Evolutionary conservation across 2,329 filamentous ascomycete species (phyloP).

Genomic region (Thielaviopsis euricoi): DNA sequence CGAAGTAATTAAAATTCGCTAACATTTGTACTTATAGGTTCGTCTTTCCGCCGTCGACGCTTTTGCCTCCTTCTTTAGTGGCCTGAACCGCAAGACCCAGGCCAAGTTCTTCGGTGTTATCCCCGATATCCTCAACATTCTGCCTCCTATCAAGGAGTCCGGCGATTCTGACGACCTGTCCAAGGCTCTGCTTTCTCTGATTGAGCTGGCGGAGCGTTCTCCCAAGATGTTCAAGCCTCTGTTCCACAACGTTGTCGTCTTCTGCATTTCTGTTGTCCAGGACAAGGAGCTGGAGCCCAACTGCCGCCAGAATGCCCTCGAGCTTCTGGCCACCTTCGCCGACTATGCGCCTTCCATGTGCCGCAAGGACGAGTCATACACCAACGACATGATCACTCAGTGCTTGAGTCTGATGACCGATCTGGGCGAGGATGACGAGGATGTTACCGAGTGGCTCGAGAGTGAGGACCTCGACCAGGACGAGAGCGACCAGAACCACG

Average conservation of each 20-base stretch:
- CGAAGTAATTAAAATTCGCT: not conserved
- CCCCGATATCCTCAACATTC: conserved; percentile 81
- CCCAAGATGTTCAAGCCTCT: conserved; percentile 94
- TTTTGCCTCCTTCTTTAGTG: conserved; percentile 90
- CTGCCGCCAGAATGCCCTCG: conserved; percentile 83
- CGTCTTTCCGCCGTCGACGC: conserved; percentile 90
- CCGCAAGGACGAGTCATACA: conserved; percentile 83
- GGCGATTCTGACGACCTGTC: conserved; percentile 83
- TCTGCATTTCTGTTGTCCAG: conserved; percentile 83
- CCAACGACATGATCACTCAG: conserved; percentile 93
- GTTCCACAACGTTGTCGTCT: conserved; percentile 86
- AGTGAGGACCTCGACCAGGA: conserved; percentile 91
- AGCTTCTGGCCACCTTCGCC: conserved; percentile 95
- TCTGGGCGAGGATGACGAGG: conserved; percentile 83
- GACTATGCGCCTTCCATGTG: conserved; percentile 91
- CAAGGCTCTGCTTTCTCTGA: conserved; percentile 75
- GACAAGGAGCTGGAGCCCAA: conserved; percentile 89
- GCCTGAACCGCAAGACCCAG: conserved; percentile 73
- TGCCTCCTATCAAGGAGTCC: conserved; percentile 84
- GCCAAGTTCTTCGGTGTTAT: conserved; percentile 75
- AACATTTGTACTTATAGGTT: conserved; percentile 35
- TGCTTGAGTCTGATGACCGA: conserved; percentile 97
- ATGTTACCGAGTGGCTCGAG: conserved; percentile 82
- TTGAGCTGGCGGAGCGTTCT: conserved; percentile 84
- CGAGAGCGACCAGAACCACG: conserved; percentile 92